Evolutionary conservation across 768 basidiomycete species (phyloP).

Genomic region (Mycena olivaceomarginata): DNA sequence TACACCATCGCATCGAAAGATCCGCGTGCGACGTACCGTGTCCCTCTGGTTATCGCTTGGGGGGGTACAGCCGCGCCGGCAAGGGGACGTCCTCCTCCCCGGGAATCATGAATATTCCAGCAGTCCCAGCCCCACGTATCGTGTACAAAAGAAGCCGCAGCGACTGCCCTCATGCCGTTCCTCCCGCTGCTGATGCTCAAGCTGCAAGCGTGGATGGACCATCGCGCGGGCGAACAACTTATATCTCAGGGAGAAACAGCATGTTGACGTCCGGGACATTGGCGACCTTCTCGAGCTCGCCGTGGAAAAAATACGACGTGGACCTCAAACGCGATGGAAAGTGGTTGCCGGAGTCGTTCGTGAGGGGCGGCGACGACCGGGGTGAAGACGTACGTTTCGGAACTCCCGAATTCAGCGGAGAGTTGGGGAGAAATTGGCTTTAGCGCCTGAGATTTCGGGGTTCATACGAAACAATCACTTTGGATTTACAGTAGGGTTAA

Average conservation of each 20-base stretch:
- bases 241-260: conserved; percentile 60
- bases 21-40: conserved; percentile 61
- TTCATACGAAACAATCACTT: not conserved
- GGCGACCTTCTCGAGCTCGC: conserved; percentile 62
- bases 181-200: conserved; percentile 62
- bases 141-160: conserved; percentile 42
- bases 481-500: not conserved
- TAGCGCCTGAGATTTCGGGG: not conserved
- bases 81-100: conserved; percentile 63
- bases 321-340: conserved; percentile 44
- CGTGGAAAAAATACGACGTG: conserved; percentile 47
- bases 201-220: conserved; percentile 65
- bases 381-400: conserved; percentile 50
- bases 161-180: conserved; percentile 63
- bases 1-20: conserved; percentile 60
- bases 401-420: conserved; percentile 40
- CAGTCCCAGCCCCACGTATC: conserved; percentile 50
- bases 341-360: conserved; percentile 56
- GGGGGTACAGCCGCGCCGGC: conserved; percentile 48
- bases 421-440: conserved; percentile 49
- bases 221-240: conserved; percentile 53
- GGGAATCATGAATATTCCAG: conserved; percentile 59
- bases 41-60: conserved; percentile 62
- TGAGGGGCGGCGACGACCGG: conserved; percentile 49
- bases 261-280: conserved; percentile 64